phyloP scores from a whole-genome alignment of 139 green algal species.

The Chara braunii region DNA sequence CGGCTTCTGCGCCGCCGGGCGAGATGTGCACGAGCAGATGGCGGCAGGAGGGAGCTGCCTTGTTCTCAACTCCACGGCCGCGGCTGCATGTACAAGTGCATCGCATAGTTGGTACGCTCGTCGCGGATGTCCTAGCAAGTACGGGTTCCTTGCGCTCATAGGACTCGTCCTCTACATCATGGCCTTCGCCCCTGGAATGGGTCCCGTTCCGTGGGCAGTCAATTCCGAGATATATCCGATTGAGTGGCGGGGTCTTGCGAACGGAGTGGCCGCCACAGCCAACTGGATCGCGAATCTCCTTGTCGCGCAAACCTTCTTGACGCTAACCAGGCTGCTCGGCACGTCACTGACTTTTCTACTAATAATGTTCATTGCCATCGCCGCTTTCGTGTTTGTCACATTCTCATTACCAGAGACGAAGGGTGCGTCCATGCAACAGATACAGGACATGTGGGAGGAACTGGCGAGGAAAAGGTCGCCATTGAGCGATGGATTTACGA shows the following conservation, averaged over 20 bases:
- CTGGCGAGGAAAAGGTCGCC: constrained; percentile 2
- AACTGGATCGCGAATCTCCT: constrained; percentile 66
- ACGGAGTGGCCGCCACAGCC: constrained; percentile 50
- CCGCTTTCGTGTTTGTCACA: constrained; percentile 44
- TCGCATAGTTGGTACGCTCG: constrained; percentile 36
- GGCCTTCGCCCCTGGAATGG: constrained; percentile 61
- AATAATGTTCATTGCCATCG: constrained; percentile 41
- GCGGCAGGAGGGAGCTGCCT: constrained; percentile 42
- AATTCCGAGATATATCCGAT: constrained; percentile 65
- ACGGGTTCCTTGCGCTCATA: constrained; percentile 41
- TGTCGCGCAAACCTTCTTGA: constrained; percentile 59
- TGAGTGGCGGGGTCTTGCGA: constrained; percentile 7
- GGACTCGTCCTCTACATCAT: constrained; percentile 56
- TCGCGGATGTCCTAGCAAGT: too few species aligned
- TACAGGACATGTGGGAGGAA: constrained; percentile 23
- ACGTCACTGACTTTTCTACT: constrained; percentile 48
- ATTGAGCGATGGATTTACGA: too few species aligned
- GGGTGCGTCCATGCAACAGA: constrained; percentile 44
- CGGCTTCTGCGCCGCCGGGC: constrained; percentile 38
- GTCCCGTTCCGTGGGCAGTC: constrained; percentile 66
- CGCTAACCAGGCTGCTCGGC: constrained; percentile 45
- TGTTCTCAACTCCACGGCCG: constrained; percentile 4
- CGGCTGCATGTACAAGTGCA: background rate
- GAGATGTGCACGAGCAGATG: constrained; percentile 9
- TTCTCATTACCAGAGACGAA: constrained; percentile 56